Percentiles rank a stretch among this genome's conserved stretches.
Conservation (phyloP, 495 filamentous ascomycete species). For the Elasticomyces elasticus region DNA sequence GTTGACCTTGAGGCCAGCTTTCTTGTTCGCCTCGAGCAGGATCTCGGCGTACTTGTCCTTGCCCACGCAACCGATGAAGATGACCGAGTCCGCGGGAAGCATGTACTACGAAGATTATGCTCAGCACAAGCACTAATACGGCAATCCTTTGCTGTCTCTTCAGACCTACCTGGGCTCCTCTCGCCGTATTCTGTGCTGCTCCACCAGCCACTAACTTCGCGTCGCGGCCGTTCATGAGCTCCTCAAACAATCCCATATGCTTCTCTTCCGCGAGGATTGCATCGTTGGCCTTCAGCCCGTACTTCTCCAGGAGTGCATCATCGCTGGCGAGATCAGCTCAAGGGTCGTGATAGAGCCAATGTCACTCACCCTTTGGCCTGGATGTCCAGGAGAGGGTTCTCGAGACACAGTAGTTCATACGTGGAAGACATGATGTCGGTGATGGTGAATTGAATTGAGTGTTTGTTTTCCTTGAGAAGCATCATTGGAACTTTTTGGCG, state of each 20-base stretch:
- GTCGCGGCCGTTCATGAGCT: conserved; percentile 73
- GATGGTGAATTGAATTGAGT: background rate
- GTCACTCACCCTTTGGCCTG: conserved; percentile 61
- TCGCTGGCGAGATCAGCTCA: conserved; percentile 37
- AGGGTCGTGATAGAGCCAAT: background rate
- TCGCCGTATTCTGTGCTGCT: conserved; percentile 95
- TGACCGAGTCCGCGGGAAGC: conserved; percentile 71
- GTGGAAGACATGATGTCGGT: background rate
- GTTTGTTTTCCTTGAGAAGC: background rate
- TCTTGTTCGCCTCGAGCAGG: conserved; percentile 66
- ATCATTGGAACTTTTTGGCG: background rate
- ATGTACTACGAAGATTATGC: conserved; percentile 55
- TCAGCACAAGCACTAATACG: conserved; percentile 13
- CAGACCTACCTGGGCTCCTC: conserved; percentile 52
- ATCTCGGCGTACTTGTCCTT: conserved; percentile 82
- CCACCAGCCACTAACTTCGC: conserved; percentile 94
- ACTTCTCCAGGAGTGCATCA: conserved; percentile 75
- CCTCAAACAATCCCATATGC: conserved; percentile 82
- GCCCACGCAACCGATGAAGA: conserved; percentile 90
- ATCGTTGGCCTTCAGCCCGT: conserved; percentile 87
- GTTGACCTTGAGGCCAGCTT: conserved; percentile 79
- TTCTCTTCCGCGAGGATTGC: conserved; percentile 92
- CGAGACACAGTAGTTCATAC: conserved; percentile 78
- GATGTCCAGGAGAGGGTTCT: conserved; percentile 97
- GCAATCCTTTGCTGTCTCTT: too few relatives aligned